Percentiles rank a stretch among this genome's conserved stretches.
phyloP scores from a whole-genome alignment of 352 stramenopile species.

The Globisporangium paroecandrum region DNA sequence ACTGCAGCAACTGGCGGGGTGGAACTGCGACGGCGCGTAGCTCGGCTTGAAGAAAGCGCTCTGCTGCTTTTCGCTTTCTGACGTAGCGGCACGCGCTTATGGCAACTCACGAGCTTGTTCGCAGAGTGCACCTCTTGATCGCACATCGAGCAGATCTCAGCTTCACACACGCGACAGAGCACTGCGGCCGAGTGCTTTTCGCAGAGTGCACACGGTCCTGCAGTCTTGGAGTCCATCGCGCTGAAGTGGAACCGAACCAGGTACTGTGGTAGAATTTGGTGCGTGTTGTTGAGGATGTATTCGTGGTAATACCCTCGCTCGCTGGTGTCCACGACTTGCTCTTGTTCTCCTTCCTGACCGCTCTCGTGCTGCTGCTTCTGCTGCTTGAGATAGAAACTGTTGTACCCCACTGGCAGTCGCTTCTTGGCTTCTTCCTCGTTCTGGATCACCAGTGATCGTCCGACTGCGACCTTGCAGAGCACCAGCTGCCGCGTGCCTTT shows the following conservation, averaged over 20 bases:
- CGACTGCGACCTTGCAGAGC: constrained; percentile 73
- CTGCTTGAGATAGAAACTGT: constrained; percentile 62
- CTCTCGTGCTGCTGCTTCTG: constrained; percentile 13
- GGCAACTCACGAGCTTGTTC: constrained; percentile 76
- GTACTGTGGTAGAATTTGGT: constrained; percentile 68
- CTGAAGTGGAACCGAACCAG: constrained; percentile 62
- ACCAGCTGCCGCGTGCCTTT: constrained; percentile 51
- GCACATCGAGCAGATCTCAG: constrained; percentile 58
- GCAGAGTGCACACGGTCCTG: constrained; percentile 52
- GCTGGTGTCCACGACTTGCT: constrained; percentile 11
- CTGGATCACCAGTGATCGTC: constrained; percentile 46
- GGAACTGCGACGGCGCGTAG: constrained; percentile 36
- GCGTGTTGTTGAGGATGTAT: constrained; percentile 64
- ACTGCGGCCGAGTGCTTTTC: constrained; percentile 50
- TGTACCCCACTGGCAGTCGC: constrained; percentile 52
- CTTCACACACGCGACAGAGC: constrained; percentile 60
- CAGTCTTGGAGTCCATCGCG: constrained; percentile 24
- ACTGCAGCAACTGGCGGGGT: constrained; percentile 21
- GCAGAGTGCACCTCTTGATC: constrained; percentile 73
- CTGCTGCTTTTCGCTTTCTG: constrained; percentile 12
- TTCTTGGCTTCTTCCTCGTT: constrained; percentile 41
- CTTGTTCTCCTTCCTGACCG: constrained; percentile 3
- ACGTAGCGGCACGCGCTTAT: constrained; percentile 46
- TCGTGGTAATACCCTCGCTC: constrained; percentile 63
- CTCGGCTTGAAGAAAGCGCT: neutral